Evolutionary conservation across 2,329 filamentous ascomycete genomes (phyloP), one percentile per base, ranked within the genome.

Genomic region (Aspergillus candidus): DNA sequence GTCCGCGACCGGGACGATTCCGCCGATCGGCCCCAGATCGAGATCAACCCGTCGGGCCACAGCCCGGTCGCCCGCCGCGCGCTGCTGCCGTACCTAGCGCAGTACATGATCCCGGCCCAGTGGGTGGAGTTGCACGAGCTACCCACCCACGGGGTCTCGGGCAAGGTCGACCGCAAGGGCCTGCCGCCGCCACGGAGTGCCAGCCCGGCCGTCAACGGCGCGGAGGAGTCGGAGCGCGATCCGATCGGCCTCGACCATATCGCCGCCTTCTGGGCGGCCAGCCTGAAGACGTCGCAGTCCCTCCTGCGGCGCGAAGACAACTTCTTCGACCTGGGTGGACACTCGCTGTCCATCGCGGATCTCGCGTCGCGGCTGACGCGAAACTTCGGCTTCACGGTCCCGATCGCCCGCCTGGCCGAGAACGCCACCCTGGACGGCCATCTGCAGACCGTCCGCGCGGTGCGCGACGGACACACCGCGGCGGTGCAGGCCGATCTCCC

Each of bases 301-400:
- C 72, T 77, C 14, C 78, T 90, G 17, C 84, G 83, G 41, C 58
- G 77, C 2, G 81, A 86, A 49, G 82, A 88, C 61, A 84, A 82
- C 61, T 91, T 91, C 65, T 91, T 90, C 60, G 86, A 90, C 48
- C 71, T 91, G 2, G 86, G 86, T 31, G 86, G 86, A 0, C 86
- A 91, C 63, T 89, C 85, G 0, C 69, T 91, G 41, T 80, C 81
- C 2, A 76, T 91, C n/a, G 86, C 86, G 0, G 83, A 88, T 48
- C 74, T 91, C 18, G 80, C 86, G n/a, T 81, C 80, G 18, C 79
- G 80, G 30, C 62, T 90, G 11, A 81, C 83, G 0, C 79, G 79
- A 46, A 76, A 76, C 0, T 88, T 88, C 56, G 85, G 84, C 4
- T 86, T 90, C 60, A 77, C 82, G 0, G 78, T 91, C 1, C 82